These are phyloP conservation scores for Fusarium poae DNA, from an alignment of 2,329 filamentous ascomycete genomes.

Conservation along the genomic window DNA sequence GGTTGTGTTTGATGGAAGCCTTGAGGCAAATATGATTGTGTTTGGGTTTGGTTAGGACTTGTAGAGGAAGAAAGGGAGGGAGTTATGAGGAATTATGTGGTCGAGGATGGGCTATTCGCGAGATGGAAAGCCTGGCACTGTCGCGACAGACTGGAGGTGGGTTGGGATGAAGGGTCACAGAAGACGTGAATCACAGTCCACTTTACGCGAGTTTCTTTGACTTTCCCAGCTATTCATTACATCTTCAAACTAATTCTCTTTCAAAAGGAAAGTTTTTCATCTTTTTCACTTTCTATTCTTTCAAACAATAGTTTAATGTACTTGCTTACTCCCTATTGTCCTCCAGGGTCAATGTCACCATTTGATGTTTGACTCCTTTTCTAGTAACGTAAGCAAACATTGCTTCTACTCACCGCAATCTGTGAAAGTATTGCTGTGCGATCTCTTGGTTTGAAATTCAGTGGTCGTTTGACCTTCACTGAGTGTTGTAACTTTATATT, in stretches of 20 bases:
- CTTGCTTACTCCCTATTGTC: neutral
- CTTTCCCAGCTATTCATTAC: neutral
- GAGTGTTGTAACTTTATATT: neutral
- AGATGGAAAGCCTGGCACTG: neutral
- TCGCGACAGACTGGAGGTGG: neutral
- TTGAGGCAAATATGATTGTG: neutral
- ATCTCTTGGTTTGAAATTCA: neutral
- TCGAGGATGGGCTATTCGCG: neutral
- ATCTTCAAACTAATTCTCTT: neutral
- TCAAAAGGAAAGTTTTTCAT: neutral
- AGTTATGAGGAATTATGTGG: neutral
- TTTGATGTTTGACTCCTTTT: neutral
- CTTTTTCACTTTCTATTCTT: neutral
- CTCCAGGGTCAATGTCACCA: too few relatives aligned
- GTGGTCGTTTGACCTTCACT: neutral
- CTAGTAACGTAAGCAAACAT: neutral
- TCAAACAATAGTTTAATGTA: neutral
- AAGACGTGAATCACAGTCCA: constrained; percentile 1
- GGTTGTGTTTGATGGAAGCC: neutral
- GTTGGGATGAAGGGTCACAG: neutral
- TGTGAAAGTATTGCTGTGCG: neutral
- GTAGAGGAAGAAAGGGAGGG: neutral
- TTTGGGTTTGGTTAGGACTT: constrained; percentile 1
- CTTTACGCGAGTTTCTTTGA: too few relatives aligned
- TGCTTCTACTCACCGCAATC: neutral